Evolutionary conservation across 2,329 filamentous ascomycete species (phyloP), one percentile per base, ranked within the genome.

Genomic region (Aspergillus ochraceus): DNA sequence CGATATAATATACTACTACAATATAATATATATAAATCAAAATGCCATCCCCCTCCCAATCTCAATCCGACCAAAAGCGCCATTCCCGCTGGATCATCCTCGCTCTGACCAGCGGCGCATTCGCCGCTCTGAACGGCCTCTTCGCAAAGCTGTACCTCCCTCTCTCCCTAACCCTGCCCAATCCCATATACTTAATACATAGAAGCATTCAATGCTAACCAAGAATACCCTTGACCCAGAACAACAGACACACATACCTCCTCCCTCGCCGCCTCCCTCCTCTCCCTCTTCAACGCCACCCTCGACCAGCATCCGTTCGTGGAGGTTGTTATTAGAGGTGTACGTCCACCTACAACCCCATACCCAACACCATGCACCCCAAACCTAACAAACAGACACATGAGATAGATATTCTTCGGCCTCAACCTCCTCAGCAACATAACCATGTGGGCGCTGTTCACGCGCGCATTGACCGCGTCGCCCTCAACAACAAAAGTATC

Each of bases 401-500:
- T 26, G 50, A 39, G 52, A 50, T 60, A 85, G 84, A 72, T 82
- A 64, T 88, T 86, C 75, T 86, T 88, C 70, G 80, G 76, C 39
- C 79, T 88, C 53, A 88, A 88, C 66, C 76, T 88, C 60, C 68
- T 84, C 66, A 87, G 87, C 76, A 88, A 87, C 67, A 80, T 82
- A 29, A 79, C 85, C 26, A 88, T 88, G 86, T 88, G 86, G 86
- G 83, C 83, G 0, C 78, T 88, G 17, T 88, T 88, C 75, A 88
- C 86, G 1, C 81, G 83, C 46, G 86, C 86, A 14, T 74, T 88
- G 17, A 87, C 85, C 0, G 81, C 85, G 19, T 81, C 82, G 0
- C 80, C 81, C 39, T 87, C 84, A 12, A 87, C 86, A 2, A 85
- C 85, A 2, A 84, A 85, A 57, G 86, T 88, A 58, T 84, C 82